Base-by-base conservation (phyloP, 176 grass and related monocot genomes). In the Lolium rigidum region DNA sequence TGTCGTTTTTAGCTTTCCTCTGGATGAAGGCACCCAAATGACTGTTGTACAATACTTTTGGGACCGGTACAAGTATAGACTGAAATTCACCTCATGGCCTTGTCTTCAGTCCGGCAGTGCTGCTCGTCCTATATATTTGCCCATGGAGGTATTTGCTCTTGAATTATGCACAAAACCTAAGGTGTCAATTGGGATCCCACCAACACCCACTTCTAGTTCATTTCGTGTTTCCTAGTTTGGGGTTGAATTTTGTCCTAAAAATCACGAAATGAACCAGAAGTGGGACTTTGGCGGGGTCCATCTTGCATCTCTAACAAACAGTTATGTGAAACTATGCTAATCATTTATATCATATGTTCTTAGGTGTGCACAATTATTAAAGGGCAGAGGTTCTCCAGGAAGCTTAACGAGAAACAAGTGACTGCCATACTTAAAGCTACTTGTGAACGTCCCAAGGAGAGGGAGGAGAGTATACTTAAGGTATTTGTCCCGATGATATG, bases 331-430 rank as follows among this genome's bases (percentile, higher is more conserved):
- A 54, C 51, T 31, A 66, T 58, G 24, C 3, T 61, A 57, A 70
- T 78, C 80, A 69, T 48, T 44, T 54, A 77, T 41, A 85, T 83
- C 44, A 54, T n/a, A 50, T 78, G 14, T 63, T 39, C 87, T 4
- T 70, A 97, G 95, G 95, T 93, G 10, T 94, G 92, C 65, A 55
- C 71, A 83, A 97, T 97, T 86, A 80, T 97, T 28, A 82, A 91
- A 89, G 95, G 95, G 11, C 92, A 97, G 58, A 94, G 62, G 74
- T 94, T 85, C 39, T 43, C 78, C 9, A 92, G 87, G 81, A 97
- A 92, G 58, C 88, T 97, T 9, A 97, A 69, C 84, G 74, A 91
- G 4, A 83, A 37, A 35, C 92, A 97, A 25, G 90, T 94, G 35
- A 66, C 86, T 54, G 58, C 13, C 0, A 74, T 97, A 62, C 79